Conservation (phyloP, 345 rosid species). For the Triadica sebifera region DNA sequence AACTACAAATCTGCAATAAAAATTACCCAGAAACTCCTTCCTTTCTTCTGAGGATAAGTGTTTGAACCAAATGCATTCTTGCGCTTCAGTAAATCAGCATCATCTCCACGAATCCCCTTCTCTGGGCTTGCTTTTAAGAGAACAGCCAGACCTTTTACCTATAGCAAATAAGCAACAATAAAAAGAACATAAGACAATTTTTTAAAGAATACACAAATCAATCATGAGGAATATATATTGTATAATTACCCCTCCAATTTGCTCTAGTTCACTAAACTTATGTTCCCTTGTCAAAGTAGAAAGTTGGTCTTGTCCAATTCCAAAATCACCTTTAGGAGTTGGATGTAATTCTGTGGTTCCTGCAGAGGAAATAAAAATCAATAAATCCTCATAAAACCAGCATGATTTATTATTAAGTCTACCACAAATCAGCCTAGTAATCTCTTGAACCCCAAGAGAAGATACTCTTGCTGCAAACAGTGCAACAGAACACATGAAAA, state of each 20-base stretch:
- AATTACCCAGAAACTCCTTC: conserved; percentile 76
- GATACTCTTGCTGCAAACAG: not conserved
- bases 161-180: conserved; percentile 22
- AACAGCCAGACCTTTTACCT: conserved; percentile 73
- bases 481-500: not conserved
- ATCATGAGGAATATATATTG: not conserved
- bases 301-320: conserved; percentile 66
- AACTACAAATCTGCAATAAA: not conserved
- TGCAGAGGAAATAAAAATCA: conserved; percentile 8
- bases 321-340: conserved; percentile 52
- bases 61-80: conserved; percentile 86
- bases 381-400: not conserved
- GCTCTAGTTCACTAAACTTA: conserved; percentile 52
- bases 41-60: conserved; percentile 90
- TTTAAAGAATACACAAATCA: not conserved
- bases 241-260: conserved; percentile 66
- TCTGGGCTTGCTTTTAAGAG: conserved; percentile 59
- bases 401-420: not conserved
- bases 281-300: conserved; percentile 79
- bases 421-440: not conserved
- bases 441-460: not conserved
- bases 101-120: conserved; percentile 64
- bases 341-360: conserved; percentile 36
- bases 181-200: conserved; percentile 1
- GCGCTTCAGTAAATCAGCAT: conserved; percentile 59